phyloP scores from a whole-genome alignment of 1,139 yeast genomes.

The Dujonia santamariae region DNA sequence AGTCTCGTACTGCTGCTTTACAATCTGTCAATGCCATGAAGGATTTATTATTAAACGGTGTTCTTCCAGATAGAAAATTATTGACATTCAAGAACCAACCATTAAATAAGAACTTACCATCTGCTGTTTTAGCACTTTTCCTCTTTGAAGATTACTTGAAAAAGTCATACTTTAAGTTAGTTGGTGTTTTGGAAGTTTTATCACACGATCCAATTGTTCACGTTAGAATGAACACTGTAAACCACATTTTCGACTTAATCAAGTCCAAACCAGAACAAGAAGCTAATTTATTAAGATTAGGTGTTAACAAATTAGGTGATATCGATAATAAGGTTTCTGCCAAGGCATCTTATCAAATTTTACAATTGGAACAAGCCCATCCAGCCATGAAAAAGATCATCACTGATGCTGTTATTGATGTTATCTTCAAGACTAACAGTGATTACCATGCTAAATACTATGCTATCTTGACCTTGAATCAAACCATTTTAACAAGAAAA shows the following conservation, averaged over 20 bases:
- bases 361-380: conserved; percentile 84
- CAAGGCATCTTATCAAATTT: conserved; percentile 76
- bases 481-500: conserved; percentile 78
- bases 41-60: conserved; percentile 78
- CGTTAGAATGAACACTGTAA: conserved; percentile 75
- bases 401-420: conserved; percentile 76
- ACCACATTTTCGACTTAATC: conserved; percentile 76
- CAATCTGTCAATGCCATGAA: conserved; percentile 87
- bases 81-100: conserved; percentile 79
- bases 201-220: conserved; percentile 92
- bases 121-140: conserved; percentile 60
- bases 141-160: conserved; percentile 91
- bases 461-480: conserved; percentile 83
- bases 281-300: conserved; percentile 80
- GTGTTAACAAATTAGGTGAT: conserved; percentile 94
- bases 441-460: conserved; percentile 90
- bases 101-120: conserved; percentile 45
- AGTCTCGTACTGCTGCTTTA: conserved; percentile 89
- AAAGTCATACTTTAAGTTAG: conserved; percentile 64
- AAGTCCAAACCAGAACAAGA: conserved; percentile 95
- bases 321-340: conserved; percentile 87
- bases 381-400: conserved; percentile 92
- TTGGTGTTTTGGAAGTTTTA: conserved; percentile 68
- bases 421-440: conserved; percentile 68
- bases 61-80: conserved; percentile 83